A percentile compares a stretch with the other conserved stretches of the same genome.
phyloP scores from a whole-genome alignment of 2,329 filamentous ascomycete species.

The Neofusicoccum parvum region DNA sequence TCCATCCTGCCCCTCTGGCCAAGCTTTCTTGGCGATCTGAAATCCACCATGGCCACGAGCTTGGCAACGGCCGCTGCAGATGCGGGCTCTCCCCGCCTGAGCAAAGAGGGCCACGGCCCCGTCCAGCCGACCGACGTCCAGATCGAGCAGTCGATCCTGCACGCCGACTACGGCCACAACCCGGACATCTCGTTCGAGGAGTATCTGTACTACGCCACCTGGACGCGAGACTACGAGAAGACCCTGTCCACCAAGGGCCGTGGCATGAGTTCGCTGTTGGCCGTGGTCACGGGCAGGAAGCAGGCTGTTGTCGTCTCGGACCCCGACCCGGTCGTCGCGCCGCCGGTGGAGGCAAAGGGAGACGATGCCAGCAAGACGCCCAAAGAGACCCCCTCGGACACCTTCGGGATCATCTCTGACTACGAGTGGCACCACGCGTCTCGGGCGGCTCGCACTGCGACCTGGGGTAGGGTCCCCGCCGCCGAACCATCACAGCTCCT shows the following conservation, averaged over 20 bases:
- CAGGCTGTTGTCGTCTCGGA: conserved; percentile 2
- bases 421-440: conserved; percentile 39
- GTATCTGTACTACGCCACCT: conserved; percentile 43
- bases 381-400: background rate
- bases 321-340: conserved; percentile 11
- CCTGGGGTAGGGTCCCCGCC: conserved; percentile 27
- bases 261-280: conserved; percentile 1
- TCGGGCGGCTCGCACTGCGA: conserved; percentile 38
- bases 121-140: background rate
- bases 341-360: background rate
- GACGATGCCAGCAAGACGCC: background rate
- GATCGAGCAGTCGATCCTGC: background rate
- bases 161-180: conserved; percentile 26
- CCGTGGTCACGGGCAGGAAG: conserved; percentile 16
- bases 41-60: conserved; percentile 1
- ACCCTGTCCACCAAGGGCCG: conserved; percentile 20
- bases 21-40: conserved; percentile 15
- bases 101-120: background rate
- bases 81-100: background rate
- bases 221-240: conserved; percentile 39
- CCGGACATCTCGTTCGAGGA: conserved; percentile 38
- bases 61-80: background rate
- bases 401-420: conserved; percentile 28
- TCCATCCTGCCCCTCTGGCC: background rate
- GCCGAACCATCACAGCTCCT: background rate